phyloP scores from a whole-genome alignment of 495 filamentous ascomycete species.

The Hypoxylon perforatum region DNA sequence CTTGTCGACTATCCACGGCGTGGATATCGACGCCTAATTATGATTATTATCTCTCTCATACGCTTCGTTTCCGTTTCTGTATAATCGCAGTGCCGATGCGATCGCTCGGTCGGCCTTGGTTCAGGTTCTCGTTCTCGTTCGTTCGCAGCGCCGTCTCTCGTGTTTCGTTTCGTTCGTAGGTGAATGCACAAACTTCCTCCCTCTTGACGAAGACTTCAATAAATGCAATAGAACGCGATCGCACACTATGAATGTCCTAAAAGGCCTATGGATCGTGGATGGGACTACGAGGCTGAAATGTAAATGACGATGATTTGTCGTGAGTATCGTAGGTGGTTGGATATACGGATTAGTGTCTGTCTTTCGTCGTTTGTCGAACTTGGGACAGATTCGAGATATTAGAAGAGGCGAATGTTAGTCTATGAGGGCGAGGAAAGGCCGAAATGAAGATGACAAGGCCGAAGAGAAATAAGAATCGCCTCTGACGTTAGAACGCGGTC shows the following conservation, averaged over 20 bases:
- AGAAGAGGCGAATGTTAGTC: no score
- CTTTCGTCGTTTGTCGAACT: no score
- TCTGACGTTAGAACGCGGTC: no score
- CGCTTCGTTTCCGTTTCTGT: slow-evolving; percentile 37
- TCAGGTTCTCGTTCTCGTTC: neutral
- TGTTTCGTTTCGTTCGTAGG: neutral
- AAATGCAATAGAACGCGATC: slow-evolving; percentile 26
- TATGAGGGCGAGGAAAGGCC: no score
- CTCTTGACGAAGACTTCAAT: slow-evolving; percentile 6
- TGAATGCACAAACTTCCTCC: neutral
- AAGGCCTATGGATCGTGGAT: slow-evolving; percentile 11
- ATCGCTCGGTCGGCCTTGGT: slow-evolving; percentile 24
- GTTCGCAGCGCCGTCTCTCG: slow-evolving; percentile 2
- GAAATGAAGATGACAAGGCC: no score
- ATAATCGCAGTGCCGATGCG: slow-evolving; percentile 25
- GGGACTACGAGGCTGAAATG: slow-evolving; percentile 11
- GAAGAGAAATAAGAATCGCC: no score
- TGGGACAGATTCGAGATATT: no score
- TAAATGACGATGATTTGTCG: slow-evolving; percentile 20
- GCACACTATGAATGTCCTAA: neutral
- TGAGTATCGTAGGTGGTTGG: slow-evolving; percentile 2
- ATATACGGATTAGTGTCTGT: no score
- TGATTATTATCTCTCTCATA: slow-evolving; percentile 60
- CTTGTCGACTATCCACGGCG: slow-evolving; percentile 61
- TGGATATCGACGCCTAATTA: slow-evolving; percentile 58